Conservation (phyloP, 768 basidiomycete species). For the Pisolithus marmoratus region DNA sequence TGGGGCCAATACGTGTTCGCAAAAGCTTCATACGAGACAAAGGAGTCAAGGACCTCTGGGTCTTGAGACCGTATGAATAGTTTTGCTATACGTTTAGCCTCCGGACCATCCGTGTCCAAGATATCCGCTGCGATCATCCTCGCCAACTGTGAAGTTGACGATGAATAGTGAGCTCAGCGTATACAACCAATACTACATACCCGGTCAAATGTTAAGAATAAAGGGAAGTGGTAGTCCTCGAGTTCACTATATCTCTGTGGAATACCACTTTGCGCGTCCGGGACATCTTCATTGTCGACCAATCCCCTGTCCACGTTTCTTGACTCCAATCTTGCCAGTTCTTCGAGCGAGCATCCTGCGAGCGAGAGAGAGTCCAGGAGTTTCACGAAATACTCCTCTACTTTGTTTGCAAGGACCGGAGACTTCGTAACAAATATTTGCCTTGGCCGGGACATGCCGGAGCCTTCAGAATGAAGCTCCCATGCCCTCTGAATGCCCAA, state of each 20-base stretch:
- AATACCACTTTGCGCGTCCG: constrained; percentile 16
- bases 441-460: constrained; percentile 41
- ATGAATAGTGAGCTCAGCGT: neutral
- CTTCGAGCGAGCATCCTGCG: constrained; percentile 30
- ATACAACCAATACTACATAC: constrained; percentile 28
- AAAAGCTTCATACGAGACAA: constrained; percentile 46
- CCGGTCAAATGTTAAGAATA: constrained; percentile 63
- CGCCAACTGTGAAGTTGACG: constrained; percentile 10
- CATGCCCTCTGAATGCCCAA: constrained; percentile 58
- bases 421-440: constrained; percentile 76
- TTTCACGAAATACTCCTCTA: constrained; percentile 59
- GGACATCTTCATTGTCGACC: constrained; percentile 34
- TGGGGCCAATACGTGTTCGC: constrained; percentile 52
- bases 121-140: constrained; percentile 24
- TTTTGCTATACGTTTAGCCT: constrained; percentile 4
- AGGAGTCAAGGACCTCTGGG: constrained; percentile 12
- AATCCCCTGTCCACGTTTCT: constrained; percentile 21
- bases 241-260: constrained; percentile 52
- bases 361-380: constrained; percentile 40
- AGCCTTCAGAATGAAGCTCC: constrained; percentile 23
- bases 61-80: constrained; percentile 14
- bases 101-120: constrained; percentile 1
- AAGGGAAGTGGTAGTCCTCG: constrained; percentile 56
- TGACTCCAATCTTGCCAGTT: constrained; percentile 30
- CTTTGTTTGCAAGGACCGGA: constrained; percentile 56